Conservation (phyloP, 352 stramenopile species). For the Globisporangium splendens region DNA sequence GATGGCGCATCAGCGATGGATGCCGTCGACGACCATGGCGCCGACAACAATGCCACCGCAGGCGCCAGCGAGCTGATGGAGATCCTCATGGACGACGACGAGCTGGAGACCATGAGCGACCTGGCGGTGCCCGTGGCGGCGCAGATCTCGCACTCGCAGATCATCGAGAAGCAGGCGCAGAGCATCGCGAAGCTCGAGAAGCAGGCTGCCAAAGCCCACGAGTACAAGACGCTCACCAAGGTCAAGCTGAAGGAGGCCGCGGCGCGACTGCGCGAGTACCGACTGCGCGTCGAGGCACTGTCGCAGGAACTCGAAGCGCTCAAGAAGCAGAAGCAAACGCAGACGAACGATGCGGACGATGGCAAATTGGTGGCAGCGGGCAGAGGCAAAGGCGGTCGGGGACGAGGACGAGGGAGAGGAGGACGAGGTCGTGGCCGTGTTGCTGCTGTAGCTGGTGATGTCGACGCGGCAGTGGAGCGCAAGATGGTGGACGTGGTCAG, state of each 20-base stretch:
- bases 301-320: conserved; percentile 41
- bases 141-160: conserved; percentile 63
- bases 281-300: conserved; percentile 11
- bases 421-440: conserved; percentile 3
- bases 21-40: not conserved
- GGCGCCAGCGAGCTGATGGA: conserved; percentile 5
- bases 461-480: not conserved
- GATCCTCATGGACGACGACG: conserved; percentile 13
- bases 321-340: conserved; percentile 18
- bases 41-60: not conserved
- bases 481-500: not conserved
- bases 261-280: conserved; percentile 53
- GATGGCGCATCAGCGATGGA: conserved; percentile 7
- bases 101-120: conserved; percentile 11
- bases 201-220: conserved; percentile 27
- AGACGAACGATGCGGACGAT: not conserved
- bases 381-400: conserved; percentile 6
- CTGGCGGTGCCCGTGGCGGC: conserved; percentile 17
- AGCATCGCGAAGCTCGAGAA: conserved; percentile 44
- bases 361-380: conserved; percentile 9
- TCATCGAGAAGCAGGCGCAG: conserved; percentile 64
- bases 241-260: conserved; percentile 67
- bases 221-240: conserved; percentile 63
- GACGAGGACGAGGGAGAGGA: conserved; percentile 2
- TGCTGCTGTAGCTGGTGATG: not conserved